A percentile compares a stretch with the other conserved stretches of the same genome.
Conservation (phyloP, 2,329 filamentous ascomycete species). For the Ceratocystis variospora region DNA sequence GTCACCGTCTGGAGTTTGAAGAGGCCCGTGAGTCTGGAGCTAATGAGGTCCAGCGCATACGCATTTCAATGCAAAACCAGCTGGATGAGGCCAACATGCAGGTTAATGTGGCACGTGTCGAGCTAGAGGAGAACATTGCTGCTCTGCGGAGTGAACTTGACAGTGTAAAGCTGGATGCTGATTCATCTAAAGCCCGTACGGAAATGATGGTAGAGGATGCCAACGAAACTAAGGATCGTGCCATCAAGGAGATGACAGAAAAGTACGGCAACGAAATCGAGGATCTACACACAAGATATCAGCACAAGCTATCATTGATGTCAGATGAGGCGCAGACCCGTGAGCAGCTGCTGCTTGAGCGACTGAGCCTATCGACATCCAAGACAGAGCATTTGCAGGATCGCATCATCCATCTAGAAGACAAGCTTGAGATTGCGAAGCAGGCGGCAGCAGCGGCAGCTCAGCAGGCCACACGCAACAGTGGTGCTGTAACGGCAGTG, state of each 20-base stretch:
- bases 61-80: slow-evolving; percentile 64
- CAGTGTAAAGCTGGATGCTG: slow-evolving; percentile 61
- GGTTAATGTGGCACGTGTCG: slow-evolving; percentile 67
- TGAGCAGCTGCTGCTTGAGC: slow-evolving; percentile 68
- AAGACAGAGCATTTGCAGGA: slow-evolving; percentile 80
- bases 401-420: slow-evolving; percentile 69
- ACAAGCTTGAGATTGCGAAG: slow-evolving; percentile 81
- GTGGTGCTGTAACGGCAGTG: slow-evolving; percentile 25
- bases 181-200: slow-evolving; percentile 65
- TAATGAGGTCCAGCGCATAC: slow-evolving; percentile 67
- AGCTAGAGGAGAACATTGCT: slow-evolving; percentile 65
- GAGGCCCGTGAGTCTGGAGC: slow-evolving; percentile 69
- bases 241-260: slow-evolving; percentile 36
- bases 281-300: slow-evolving; percentile 61
- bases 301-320: slow-evolving; percentile 56
- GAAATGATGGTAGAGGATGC: slow-evolving; percentile 78
- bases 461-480: slow-evolving; percentile 52
- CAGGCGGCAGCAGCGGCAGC: slow-evolving; percentile 74
- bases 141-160: slow-evolving; percentile 64
- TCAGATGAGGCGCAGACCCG: slow-evolving; percentile 69
- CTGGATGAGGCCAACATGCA: slow-evolving; percentile 74
- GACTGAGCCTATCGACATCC: slow-evolving; percentile 66
- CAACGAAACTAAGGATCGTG: slow-evolving; percentile 49
- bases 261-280: slow-evolving; percentile 58
- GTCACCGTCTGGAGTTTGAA: slow-evolving; percentile 68